Evolutionary conservation across 1,139 yeast genomes (phyloP), one percentile per base, ranked within the genome.

Genomic region (Williopsis jadinii): DNA sequence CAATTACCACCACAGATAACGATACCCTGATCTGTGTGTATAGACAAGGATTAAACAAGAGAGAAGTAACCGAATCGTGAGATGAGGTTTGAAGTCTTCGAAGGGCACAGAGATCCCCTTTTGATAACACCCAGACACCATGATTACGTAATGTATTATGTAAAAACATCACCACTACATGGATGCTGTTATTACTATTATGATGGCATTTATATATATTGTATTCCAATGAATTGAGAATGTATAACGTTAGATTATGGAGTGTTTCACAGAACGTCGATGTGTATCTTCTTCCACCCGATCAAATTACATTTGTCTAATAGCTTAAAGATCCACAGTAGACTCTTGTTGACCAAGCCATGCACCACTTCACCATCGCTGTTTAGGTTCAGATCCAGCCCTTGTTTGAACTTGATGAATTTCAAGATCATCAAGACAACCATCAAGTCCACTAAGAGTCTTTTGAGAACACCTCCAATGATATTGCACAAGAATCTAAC

Each of bases 351-450:
- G 11, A 39, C 12, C 2, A 44, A 6, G 9, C 50, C 46, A 19
- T 19, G 24, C 4, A 19, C 24, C 24, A 19, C 24, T 10, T 36
- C 31, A 12, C 44, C 30, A 14, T 31, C 11, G 9, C 38, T 40
- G 8, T 36, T 32, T 31, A 41, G 13, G 39, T 43, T 24, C 27
- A 48, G 29, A 28, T 47, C 51, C 11, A 50, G 29, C 6, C 53
- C 51, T 29, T 48, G 51, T 34, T 44, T 48, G 35, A 38, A 41
- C 39, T 51, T 53, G 11, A 51, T 35, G 13, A 52, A 33, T 33
- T 50, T 52, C 10, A 52, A 39, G 9, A 54, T 32, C 33, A 52
- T 38, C 10, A 53, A 10, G 6, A 52, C 38, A 9, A 54, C 38
- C 3, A 47, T 15, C 3, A 49, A 11, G 30, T 53, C 55, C 14